Conservation (phyloP, 148 eudicot genomes). For the Fagopyrum homotropicum region DNA sequence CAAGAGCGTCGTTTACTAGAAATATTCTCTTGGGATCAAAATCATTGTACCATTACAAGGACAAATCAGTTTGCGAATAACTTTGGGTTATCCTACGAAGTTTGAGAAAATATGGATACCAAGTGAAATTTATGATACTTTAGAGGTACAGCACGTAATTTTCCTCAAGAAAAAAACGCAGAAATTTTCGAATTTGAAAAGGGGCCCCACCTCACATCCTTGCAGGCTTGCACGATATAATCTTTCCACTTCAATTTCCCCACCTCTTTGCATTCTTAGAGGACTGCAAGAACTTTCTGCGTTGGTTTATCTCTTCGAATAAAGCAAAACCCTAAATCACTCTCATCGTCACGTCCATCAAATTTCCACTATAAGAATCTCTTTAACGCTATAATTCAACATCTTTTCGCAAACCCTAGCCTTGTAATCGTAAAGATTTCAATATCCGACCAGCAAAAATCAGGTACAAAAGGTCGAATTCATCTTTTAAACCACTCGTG, state of each 20-base stretch:
- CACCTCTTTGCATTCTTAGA: constrained; percentile 1
- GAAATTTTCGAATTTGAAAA: constrained; percentile 5
- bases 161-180: background rate
- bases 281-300: background rate
- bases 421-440: background rate
- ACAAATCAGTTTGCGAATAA: no score
- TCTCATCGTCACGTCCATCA: background rate
- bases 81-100: no score
- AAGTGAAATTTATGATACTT: no score
- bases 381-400: background rate
- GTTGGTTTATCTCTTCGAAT: background rate
- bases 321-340: background rate
- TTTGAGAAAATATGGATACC: no score
- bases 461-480: background rate
- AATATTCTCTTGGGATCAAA: no score
- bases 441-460: background rate
- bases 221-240: background rate
- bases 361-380: background rate
- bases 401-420: background rate
- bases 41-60: no score
- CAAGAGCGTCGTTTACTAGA: no score
- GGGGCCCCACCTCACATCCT: background rate
- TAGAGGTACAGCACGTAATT: no score
- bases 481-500: background rate
- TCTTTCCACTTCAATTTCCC: constrained; percentile 7